phyloP scores from a whole-genome alignment of 768 basidiomycete species.

The Lactarius tabidus region DNA sequence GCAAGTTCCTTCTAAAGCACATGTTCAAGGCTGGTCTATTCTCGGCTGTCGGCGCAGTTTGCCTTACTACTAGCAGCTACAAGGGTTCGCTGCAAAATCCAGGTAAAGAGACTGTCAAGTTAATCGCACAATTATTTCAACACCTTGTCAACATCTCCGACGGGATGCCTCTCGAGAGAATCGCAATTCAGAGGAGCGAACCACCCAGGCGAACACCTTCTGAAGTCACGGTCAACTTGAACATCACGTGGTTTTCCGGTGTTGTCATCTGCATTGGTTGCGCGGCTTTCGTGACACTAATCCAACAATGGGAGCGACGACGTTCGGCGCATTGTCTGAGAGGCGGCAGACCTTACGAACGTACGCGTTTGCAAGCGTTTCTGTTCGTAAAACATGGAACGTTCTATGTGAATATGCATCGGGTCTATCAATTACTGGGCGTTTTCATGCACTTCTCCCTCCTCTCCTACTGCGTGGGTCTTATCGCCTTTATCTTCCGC shows the following conservation, averaged over 20 bases:
- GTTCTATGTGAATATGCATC: not conserved
- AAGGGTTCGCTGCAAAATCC: no score
- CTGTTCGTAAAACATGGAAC: not conserved
- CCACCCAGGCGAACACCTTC: no score
- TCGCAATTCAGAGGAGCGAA: no score
- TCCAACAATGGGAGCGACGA: conserved; percentile 11
- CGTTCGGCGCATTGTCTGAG: not conserved
- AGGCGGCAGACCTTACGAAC: not conserved
- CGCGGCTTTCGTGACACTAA: not conserved
- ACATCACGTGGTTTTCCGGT: not conserved
- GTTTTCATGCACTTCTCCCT: not conserved
- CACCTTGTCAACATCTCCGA: no score
- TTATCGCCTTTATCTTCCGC: not conserved
- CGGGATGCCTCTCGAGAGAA: no score
- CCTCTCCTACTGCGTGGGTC: not conserved
- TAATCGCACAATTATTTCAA: no score
- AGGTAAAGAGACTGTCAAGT: no score
- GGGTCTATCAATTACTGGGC: not conserved
- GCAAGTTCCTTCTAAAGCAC: no score
- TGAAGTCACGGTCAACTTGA: no score
- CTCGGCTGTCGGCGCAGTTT: no score
- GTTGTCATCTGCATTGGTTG: conserved; percentile 2
- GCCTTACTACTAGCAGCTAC: no score
- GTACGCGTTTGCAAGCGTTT: not conserved
- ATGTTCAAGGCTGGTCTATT: no score